Conservation (phyloP, 495 filamentous ascomycete genomes). For the Aspergillus indologenus region DNA sequence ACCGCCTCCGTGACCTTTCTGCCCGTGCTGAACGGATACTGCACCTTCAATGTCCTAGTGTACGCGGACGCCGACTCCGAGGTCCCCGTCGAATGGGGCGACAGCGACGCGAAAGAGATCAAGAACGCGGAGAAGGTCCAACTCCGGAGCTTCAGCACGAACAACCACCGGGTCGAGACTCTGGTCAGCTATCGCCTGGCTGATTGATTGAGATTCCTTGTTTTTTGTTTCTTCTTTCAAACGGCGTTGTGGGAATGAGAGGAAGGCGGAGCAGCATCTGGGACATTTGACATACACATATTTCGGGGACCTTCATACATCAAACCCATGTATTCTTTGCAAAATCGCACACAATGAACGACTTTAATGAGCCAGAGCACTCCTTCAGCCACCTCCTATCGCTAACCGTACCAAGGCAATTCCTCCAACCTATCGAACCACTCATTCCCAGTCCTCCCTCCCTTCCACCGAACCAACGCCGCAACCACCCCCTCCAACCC, state of each 20-base stretch:
- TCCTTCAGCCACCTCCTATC: background rate
- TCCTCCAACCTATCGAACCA: slow-evolving; percentile 31
- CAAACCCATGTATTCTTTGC: slow-evolving; percentile 8
- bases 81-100: slow-evolving; percentile 97
- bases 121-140: slow-evolving; percentile 94
- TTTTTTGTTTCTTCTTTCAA: slow-evolving; percentile 25
- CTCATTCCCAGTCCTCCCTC: slow-evolving; percentile 33
- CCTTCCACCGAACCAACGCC: slow-evolving; percentile 39
- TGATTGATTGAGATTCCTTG: slow-evolving; percentile 30
- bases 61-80: slow-evolving; percentile 97
- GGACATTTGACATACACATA: no score
- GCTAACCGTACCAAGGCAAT: slow-evolving; percentile 41
- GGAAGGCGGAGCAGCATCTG: slow-evolving; percentile 10
- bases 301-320: no score
- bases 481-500: slow-evolving; percentile 32
- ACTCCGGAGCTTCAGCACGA: slow-evolving; percentile 91
- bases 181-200: slow-evolving; percentile 80
- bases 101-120: slow-evolving; percentile 98
- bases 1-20: slow-evolving; percentile 97
- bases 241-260: slow-evolving; percentile 32
- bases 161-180: slow-evolving; percentile 88
- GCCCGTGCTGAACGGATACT: slow-evolving; percentile 85
- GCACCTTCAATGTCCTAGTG: slow-evolving; percentile 97
- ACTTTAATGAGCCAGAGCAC: no score
- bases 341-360: no score